A percentile compares a stretch with the other conserved stretches of the same genome.
These are phyloP conservation scores for Glebionis coronaria DNA, from an alignment of 129 eudicot genomes.

Conservation along the genomic window DNA sequence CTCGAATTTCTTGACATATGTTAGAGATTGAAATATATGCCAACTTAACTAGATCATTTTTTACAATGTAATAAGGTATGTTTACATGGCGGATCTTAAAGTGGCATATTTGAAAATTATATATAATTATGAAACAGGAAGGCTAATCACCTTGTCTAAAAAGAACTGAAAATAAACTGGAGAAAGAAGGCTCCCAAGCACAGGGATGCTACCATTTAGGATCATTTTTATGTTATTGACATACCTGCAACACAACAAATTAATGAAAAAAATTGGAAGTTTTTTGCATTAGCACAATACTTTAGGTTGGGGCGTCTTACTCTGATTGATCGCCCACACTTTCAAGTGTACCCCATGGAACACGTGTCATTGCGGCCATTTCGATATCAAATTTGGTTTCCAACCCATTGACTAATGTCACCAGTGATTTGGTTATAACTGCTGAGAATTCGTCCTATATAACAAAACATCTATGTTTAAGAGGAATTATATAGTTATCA, in stretches of 20 bases:
- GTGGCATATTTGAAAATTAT: slow-evolving; percentile 10
- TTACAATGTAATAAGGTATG: background rate
- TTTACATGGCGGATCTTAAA: background rate
- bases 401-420: slow-evolving; percentile 85
- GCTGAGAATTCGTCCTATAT: slow-evolving; percentile 93
- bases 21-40: slow-evolving; percentile 11
- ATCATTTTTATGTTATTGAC: slow-evolving; percentile 82
- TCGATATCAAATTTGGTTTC: slow-evolving; percentile 93
- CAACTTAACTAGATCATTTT: background rate
- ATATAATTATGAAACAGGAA: slow-evolving; percentile 8
- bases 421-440: slow-evolving; percentile 81
- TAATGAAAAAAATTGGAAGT: background rate
- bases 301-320: slow-evolving; percentile 42
- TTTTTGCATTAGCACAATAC: slow-evolving; percentile 1
- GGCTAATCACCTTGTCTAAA: slow-evolving; percentile 72
- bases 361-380: slow-evolving; percentile 99
- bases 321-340: slow-evolving; percentile 98
- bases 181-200: slow-evolving; percentile 86
- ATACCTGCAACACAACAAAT: slow-evolving; percentile 58
- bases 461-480: slow-evolving; percentile 5
- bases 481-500: slow-evolving; percentile 13
- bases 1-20: slow-evolving; percentile 7
- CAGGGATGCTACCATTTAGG: slow-evolving; percentile 78
- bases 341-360: slow-evolving; percentile 95
- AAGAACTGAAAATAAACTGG: slow-evolving; percentile 91